Percentiles rank a stretch among this genome's conserved stretches.
These are phyloP conservation scores for Chlorophyllum brunneum DNA, from an alignment of 768 basidiomycete genomes.

Conservation along the genomic window DNA sequence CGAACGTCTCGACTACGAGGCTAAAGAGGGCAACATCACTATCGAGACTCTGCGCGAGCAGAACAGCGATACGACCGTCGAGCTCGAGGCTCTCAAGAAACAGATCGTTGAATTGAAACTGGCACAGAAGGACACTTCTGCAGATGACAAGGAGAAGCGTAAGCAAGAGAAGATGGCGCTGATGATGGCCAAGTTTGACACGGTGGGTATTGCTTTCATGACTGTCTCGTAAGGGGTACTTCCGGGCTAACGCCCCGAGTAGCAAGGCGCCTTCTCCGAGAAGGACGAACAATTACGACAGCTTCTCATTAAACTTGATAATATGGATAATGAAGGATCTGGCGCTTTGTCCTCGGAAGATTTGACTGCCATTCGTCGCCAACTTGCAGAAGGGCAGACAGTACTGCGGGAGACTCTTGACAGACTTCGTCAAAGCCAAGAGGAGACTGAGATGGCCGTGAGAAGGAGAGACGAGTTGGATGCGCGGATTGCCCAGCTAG, in stretches of 20 bases:
- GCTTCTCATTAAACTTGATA: slow-evolving; percentile 80
- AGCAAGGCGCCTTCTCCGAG: slow-evolving; percentile 94
- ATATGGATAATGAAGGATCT: slow-evolving; percentile 56
- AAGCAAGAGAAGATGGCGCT: slow-evolving; percentile 99
- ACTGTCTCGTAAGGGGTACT: neutral
- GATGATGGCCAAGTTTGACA: slow-evolving; percentile 99
- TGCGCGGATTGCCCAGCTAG: slow-evolving; percentile 70
- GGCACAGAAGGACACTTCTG: slow-evolving; percentile 78
- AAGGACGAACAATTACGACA: slow-evolving; percentile 91
- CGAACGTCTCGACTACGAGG: slow-evolving; percentile 91
- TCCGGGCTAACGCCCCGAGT: slow-evolving; percentile 2
- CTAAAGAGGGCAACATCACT: slow-evolving; percentile 90
- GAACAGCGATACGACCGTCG: slow-evolving; percentile 79
- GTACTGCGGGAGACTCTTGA: slow-evolving; percentile 87
- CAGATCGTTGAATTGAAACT: slow-evolving; percentile 74
- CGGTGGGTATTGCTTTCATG: slow-evolving; percentile 46
- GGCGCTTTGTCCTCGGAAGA: slow-evolving; percentile 71
- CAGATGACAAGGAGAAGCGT: slow-evolving; percentile 97
- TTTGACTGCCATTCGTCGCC: slow-evolving; percentile 75
- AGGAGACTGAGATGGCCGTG: slow-evolving; percentile 84
- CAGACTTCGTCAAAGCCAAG: slow-evolving; percentile 82
- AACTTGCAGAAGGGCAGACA: slow-evolving; percentile 85
- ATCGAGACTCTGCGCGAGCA: slow-evolving; percentile 95
- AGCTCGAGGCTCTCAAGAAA: slow-evolving; percentile 87
- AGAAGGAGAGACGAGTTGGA: slow-evolving; percentile 88